Evolutionary conservation across 768 basidiomycete species (phyloP).

Genomic region (Tricholoma sp.): DNA sequence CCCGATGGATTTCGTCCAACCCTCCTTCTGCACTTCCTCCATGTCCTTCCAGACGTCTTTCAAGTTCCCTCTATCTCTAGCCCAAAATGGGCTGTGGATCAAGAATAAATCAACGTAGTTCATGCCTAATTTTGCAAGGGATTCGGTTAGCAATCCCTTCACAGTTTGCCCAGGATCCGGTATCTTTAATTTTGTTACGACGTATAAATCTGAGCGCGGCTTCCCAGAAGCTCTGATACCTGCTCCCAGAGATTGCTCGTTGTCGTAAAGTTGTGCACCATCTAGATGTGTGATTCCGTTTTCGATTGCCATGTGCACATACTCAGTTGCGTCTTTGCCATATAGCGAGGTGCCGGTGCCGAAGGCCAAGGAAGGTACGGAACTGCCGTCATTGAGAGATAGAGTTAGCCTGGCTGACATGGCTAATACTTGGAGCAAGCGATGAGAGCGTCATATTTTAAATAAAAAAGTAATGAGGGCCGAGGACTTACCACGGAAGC

Average conservation of each 20-base stretch:
- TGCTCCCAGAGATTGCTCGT: constrained; percentile 48
- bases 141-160: constrained; percentile 42
- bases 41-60: constrained; percentile 54
- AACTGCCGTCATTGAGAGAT: constrained; percentile 50
- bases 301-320: constrained; percentile 44
- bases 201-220: constrained; percentile 49
- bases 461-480: too few species aligned
- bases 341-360: constrained; percentile 57
- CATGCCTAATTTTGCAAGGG: constrained; percentile 46
- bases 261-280: constrained; percentile 55
- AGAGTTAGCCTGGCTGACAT: constrained; percentile 28
- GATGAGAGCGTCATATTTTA: too few species aligned
- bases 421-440: constrained; percentile 5
- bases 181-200: constrained; percentile 54
- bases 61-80: constrained; percentile 34
- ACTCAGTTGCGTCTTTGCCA: constrained; percentile 35
- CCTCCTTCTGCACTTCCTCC: constrained; percentile 48
- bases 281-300: constrained; percentile 58
- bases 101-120: constrained; percentile 61
- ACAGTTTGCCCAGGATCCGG: constrained; percentile 41
- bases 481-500: too few species aligned
- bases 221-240: constrained; percentile 48
- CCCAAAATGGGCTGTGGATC: constrained; percentile 44
- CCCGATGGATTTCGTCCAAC: constrained; percentile 53
- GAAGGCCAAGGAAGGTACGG: constrained; percentile 53